Evolutionary conservation across 2,329 filamentous ascomycete species (phyloP), one percentile per base, ranked within the genome.

Genomic region (Onygenales sp.): DNA sequence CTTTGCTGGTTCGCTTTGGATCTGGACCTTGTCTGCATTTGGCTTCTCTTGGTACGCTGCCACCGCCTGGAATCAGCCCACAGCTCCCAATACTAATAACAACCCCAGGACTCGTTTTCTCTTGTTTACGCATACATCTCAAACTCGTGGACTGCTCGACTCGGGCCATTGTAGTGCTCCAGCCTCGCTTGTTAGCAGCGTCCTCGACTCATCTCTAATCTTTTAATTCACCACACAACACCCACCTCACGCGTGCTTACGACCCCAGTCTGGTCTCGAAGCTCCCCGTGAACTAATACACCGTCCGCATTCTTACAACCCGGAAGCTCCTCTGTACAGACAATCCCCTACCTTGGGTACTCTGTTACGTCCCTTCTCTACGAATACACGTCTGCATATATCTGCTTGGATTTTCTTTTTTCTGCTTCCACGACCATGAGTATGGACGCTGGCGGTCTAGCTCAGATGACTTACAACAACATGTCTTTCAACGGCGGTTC

Each of bases 391-490:
- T 46, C 47, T 56, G 56, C 57, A 61, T 55, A 60, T 57, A 60
- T 43, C 49, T 47, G 66, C 68, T 65, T 56, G 32, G 47, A 59
- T 57, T 54, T 54, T 55, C 60, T 51, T 57, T 54, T 55, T 56
- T 56, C 50, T 60, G 52, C 54, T 55, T 64, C 56, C 53, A 64
- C 54, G 58, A 66, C 56, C 51, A 61, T 64, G 70, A 72, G 70
- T 68, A 73, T 94, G 86, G 87, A 95, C 92, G 85, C 92, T 83
- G 92, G 92, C 82, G 89, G 90, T 93, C 89, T 95, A 79, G 86
- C 90, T 93, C 90, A 94, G 82, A 97, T 97, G 92, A 88, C 89
- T 77, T 92, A 89, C 79, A 88, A 85, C 78, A 81, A 85, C 72
- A 87, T 87, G 71, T 75, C 80, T 70, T 78, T 86, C 71, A 78